Evolutionary conservation across 768 basidiomycete genomes (phyloP), one percentile per base, ranked within the genome.

Genomic region (Lactarius psammicola): DNA sequence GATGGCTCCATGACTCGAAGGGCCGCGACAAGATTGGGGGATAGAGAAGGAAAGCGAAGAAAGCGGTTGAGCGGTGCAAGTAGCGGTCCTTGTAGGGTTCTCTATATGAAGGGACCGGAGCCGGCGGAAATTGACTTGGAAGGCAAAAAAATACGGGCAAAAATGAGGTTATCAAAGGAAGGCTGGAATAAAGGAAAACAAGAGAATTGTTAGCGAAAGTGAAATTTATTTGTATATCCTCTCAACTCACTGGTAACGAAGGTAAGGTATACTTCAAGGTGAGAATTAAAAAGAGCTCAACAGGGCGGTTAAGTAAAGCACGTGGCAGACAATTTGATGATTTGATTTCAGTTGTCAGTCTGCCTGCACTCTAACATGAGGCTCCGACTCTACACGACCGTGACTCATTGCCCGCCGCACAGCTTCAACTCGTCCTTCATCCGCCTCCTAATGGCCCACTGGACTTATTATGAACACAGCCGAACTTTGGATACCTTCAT

Each of bases 1-100:
- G 80, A 70, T 61, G 72, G 74, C 69, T 83, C 77, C 78, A 78
- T 79, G 40, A 9, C 33, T 10, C 11, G 33, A 53, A 33, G 65
- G 44, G 26, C 26, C 59, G 54, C 15, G 10, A 53, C 15, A 53
- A 56, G 18, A 33, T 10, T 33, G 61, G 51, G 57, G 57, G 62
- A 59, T 10, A 0, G 20, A 61, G 42, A 55, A 13, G 51, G 55
- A 33, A 33, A 33, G 55, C 28, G 31, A 55, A 30, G 30, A 55
- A 44, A 61, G 61, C 20, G 40, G 66, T 54, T 63, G 66, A 30
- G 49, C 38, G 23, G 40, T 62, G 49, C 40, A 46, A 55, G 56
- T 54, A 17, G 13, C 4, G 5, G 56, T 8, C 57, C 57, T 59
- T 36, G 61, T 55, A 44, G 42, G 17, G 62, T 53, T 51, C 26